These are phyloP conservation scores for Lipomyces kockii DNA, from an alignment of 805 yeast genomes.

Conservation along the genomic window DNA sequence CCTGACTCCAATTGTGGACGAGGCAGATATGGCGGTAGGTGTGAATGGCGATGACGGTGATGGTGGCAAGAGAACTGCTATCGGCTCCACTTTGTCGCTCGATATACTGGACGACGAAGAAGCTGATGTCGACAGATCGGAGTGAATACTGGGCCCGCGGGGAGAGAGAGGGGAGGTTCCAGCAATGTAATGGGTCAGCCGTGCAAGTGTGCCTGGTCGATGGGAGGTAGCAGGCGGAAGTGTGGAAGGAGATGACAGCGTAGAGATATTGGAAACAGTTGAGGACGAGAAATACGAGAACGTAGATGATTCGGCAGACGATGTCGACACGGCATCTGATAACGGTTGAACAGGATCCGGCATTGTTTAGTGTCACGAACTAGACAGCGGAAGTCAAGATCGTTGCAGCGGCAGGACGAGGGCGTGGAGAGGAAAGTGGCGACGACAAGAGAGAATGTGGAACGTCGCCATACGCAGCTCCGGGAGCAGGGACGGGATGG, in stretches of 20 bases:
- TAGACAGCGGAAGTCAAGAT: not conserved
- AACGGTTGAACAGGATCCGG: not conserved
- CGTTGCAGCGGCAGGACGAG: not conserved
- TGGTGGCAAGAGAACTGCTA: not conserved
- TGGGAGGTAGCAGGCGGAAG: slow-evolving; percentile 12
- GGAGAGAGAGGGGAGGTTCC: slow-evolving; percentile 13
- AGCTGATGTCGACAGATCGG: not conserved
- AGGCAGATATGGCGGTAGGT: not conserved
- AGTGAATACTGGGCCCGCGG: not conserved
- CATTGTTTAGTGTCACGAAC: not conserved
- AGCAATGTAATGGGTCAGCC: slow-evolving; percentile 21
- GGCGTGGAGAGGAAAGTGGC: not conserved
- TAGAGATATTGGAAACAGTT: not conserved
- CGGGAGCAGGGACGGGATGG: not conserved
- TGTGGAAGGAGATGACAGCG: not conserved
- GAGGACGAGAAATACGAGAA: slow-evolving; percentile 5
- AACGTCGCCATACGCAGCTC: not conserved
- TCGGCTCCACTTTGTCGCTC: not conserved
- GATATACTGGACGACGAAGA: slow-evolving; percentile 3
- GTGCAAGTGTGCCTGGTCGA: slow-evolving; percentile 21
- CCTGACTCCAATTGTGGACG: not conserved
- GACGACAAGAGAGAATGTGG: not conserved
- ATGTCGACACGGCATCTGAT: not conserved
- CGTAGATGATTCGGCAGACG: slow-evolving; percentile 3
- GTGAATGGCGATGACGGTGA: slow-evolving; percentile 7